Conservation (phyloP, 2,329 filamentous ascomycete species). For the Stagonosporopsis vannaccii region DNA sequence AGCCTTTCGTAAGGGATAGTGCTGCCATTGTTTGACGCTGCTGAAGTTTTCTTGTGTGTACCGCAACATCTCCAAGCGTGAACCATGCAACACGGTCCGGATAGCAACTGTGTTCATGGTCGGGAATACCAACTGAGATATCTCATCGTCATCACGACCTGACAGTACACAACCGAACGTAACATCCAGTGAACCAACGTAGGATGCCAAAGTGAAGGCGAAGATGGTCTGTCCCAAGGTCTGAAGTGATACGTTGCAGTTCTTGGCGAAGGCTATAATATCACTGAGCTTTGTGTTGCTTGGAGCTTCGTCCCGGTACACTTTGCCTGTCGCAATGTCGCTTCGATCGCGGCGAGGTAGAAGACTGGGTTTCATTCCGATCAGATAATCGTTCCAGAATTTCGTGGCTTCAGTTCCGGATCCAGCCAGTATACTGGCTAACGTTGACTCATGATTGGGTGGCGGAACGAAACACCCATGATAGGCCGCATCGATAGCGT, state of each 20-base stretch:
- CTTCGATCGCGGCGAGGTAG: conserved; percentile 46
- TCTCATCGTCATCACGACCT: conserved; percentile 77
- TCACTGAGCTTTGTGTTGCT: conserved; percentile 54
- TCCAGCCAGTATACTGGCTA: conserved; percentile 62
- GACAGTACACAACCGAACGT: conserved; percentile 84
- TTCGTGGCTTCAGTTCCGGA: conserved; percentile 57
- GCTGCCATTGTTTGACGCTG: conserved; percentile 73
- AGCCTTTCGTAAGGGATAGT: conserved; percentile 77
- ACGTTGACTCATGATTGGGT: conserved; percentile 59
- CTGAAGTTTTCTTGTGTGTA: conserved; percentile 77
- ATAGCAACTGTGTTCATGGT: conserved; percentile 91
- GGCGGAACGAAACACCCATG: conserved; percentile 52
- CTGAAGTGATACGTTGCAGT: conserved; percentile 74
- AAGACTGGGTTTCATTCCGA: conserved; percentile 54
- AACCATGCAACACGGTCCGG: conserved; percentile 75
- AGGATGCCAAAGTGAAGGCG: conserved; percentile 72
- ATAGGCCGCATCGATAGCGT: conserved; percentile 74
- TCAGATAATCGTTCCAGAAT: conserved; percentile 78
- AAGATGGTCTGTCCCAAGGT: conserved; percentile 79
- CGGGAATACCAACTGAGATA: conserved; percentile 77
- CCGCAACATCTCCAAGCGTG: conserved; percentile 67
- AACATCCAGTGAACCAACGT: conserved; percentile 72
- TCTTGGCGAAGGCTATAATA: conserved; percentile 69
- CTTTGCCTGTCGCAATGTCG: conserved; percentile 18
- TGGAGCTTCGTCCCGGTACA: conserved; percentile 55